A percentile compares a stretch with the other conserved stretches of the same genome.
Evolutionary conservation across 345 rosid species (phyloP).

Genomic region (Gossypium stocksii): DNA sequence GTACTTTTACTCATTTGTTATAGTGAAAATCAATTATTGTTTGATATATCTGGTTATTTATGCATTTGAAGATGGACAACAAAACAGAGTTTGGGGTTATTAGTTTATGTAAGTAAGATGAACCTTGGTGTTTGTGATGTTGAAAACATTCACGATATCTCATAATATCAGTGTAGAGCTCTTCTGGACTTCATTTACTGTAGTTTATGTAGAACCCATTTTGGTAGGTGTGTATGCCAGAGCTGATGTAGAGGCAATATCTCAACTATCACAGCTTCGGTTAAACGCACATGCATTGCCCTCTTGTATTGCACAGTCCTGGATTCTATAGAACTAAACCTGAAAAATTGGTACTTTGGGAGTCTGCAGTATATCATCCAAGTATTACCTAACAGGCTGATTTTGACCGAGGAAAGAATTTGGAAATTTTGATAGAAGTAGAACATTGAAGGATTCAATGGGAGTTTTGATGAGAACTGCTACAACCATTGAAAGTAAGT

Average conservation of each 20-base stretch:
- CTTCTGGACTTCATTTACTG: background rate
- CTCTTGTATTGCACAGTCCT: background rate
- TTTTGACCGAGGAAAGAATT: background rate
- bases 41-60: background rate
- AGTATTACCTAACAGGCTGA: background rate
- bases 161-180: background rate
- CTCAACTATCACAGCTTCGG: background rate
- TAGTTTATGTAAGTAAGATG: background rate
- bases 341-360: background rate
- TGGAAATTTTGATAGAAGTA: background rate
- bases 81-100: background rate
- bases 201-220: background rate
- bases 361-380: background rate
- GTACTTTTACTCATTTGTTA: slow-evolving; percentile 28
- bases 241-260: background rate
- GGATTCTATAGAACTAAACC: background rate
- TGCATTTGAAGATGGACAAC: background rate
- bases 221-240: background rate
- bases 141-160: background rate
- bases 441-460: background rate
- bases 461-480: background rate
- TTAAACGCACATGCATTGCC: background rate
- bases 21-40: background rate
- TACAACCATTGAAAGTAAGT: background rate
- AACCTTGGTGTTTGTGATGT: background rate